phyloP scores from a whole-genome alignment of 176 grass and related monocot genomes.

The Triticum dicoccoides region DNA sequence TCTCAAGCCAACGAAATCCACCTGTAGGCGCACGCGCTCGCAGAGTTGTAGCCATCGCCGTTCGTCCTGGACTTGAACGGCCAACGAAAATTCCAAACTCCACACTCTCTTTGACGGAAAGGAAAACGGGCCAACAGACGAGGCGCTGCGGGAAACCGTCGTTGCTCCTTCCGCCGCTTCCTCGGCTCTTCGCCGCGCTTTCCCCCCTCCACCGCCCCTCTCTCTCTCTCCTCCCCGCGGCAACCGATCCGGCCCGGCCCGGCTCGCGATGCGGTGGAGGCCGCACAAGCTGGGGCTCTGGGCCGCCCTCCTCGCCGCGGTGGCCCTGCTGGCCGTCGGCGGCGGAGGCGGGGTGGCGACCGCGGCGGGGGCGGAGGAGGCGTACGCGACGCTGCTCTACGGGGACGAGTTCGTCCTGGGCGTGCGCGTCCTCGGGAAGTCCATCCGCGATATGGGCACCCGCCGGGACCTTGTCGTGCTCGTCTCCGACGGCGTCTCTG shows the following conservation, averaged over 20 bases:
- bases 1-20: neutral
- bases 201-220: neutral
- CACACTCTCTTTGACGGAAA: neutral
- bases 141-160: neutral
- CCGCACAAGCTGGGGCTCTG: slow-evolving; percentile 17
- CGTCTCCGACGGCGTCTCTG: slow-evolving; percentile 77
- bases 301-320: slow-evolving; percentile 1
- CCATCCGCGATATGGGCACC: slow-evolving; percentile 57
- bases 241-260: neutral
- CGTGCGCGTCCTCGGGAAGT: slow-evolving; percentile 77
- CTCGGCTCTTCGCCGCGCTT: neutral
- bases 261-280: neutral
- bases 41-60: slow-evolving; percentile 5
- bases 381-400: slow-evolving; percentile 79
- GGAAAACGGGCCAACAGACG: neutral
- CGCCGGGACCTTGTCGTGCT: slow-evolving; percentile 61
- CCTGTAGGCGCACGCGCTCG: neutral
- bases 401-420: slow-evolving; percentile 76
- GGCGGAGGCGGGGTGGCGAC: neutral
- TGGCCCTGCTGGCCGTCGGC: slow-evolving; percentile 2
- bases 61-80: slow-evolving; percentile 1
- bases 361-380: slow-evolving; percentile 34
- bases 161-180: neutral
- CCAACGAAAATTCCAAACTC: slow-evolving; percentile 1
- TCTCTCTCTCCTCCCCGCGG: neutral